These are phyloP conservation scores for Jaenimonas drosophilae DNA, from an alignment of 208 protist genomes.

Conservation along the genomic window DNA sequence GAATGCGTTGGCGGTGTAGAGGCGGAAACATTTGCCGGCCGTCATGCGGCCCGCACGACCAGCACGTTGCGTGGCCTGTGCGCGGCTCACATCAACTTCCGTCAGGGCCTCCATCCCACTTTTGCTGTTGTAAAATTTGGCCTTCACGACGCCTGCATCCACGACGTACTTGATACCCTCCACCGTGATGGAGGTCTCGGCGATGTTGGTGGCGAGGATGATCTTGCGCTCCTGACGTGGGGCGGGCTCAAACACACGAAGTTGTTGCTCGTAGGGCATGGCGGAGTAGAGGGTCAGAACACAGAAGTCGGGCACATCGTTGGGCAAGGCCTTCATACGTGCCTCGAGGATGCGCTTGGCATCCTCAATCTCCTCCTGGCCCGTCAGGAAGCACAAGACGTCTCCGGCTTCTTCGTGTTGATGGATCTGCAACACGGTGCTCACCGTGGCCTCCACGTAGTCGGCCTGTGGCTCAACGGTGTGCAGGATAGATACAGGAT, in stretches of 20 bases:
- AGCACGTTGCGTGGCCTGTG: slow-evolving; percentile 93
- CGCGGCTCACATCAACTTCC: slow-evolving; percentile 90
- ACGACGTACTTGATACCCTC: slow-evolving; percentile 98
- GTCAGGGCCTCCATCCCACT: slow-evolving; percentile 96
- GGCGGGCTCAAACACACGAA: slow-evolving; percentile 93
- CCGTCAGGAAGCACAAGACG: slow-evolving; percentile 99
- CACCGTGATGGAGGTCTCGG: slow-evolving; percentile 99
- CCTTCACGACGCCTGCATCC: slow-evolving; percentile 96
- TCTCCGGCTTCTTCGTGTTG: slow-evolving; percentile 94
- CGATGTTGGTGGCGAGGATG: slow-evolving; percentile 99
- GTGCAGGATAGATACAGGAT: slow-evolving; percentile 90
- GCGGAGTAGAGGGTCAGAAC: slow-evolving; percentile 91
- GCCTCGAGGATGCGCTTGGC: slow-evolving; percentile 71
- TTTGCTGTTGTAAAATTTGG: slow-evolving; percentile 96
- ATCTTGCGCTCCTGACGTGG: slow-evolving; percentile 85
- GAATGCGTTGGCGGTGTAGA: slow-evolving; percentile 95
- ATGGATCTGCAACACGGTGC: slow-evolving; percentile 97
- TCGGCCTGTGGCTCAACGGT: slow-evolving; percentile 92
- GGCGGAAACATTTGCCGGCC: slow-evolving; percentile 97
- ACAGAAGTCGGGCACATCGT: slow-evolving; percentile 45
- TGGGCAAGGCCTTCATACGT: slow-evolving; percentile 65
- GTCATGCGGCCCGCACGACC: slow-evolving; percentile 95
- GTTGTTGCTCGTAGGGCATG: slow-evolving; percentile 96
- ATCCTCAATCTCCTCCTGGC: slow-evolving; percentile 90
- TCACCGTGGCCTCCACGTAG: slow-evolving; percentile 96